Conservation (phyloP, 108 stramenopile species). For the Nitzschia palea region DNA sequence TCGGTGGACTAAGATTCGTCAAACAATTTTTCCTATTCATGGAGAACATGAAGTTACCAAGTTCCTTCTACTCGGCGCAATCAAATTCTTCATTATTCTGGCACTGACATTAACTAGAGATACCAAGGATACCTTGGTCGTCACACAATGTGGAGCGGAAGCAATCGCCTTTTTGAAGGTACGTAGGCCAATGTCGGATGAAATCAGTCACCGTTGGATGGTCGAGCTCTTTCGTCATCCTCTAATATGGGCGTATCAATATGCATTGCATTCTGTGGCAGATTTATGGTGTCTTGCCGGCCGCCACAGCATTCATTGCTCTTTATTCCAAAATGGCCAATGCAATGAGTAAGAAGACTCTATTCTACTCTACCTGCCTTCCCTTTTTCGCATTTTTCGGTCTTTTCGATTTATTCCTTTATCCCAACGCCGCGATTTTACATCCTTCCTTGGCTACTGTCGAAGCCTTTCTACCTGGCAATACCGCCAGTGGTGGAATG, state of each 20-base stretch:
- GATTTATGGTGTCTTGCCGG: constrained; percentile 88
- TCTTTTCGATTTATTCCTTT: constrained; percentile 84
- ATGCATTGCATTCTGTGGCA: too few relatives aligned
- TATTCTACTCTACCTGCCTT: constrained; percentile 90
- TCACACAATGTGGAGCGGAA: constrained; percentile 96
- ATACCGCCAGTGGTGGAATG: constrained; percentile 53
- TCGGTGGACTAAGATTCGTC: constrained; percentile 30
- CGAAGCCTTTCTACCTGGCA: constrained; percentile 41
- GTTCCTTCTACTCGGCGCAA: constrained; percentile 85
- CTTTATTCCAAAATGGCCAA: constrained; percentile 90
- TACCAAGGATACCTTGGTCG: constrained; percentile 95
- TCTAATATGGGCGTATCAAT: too few relatives aligned
- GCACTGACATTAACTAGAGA: constrained; percentile 93
- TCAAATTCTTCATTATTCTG: constrained; percentile 96
- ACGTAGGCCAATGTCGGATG: too few relatives aligned
- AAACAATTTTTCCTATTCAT: constrained; percentile 85
- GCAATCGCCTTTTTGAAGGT: constrained; percentile 93
- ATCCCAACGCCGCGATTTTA: constrained; percentile 65
- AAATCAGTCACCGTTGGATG: too few relatives aligned
- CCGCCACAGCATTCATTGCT: constrained; percentile 81
- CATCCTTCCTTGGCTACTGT: constrained; percentile 81
- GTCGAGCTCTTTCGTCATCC: too few relatives aligned
- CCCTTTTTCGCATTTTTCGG: constrained; percentile 94
- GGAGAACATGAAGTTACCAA: constrained; percentile 85
- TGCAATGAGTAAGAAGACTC: constrained; percentile 70